Evolutionary conservation across 371 early-diverging fungal species (phyloP).

Genomic region (Cladochytrium tenue): DNA sequence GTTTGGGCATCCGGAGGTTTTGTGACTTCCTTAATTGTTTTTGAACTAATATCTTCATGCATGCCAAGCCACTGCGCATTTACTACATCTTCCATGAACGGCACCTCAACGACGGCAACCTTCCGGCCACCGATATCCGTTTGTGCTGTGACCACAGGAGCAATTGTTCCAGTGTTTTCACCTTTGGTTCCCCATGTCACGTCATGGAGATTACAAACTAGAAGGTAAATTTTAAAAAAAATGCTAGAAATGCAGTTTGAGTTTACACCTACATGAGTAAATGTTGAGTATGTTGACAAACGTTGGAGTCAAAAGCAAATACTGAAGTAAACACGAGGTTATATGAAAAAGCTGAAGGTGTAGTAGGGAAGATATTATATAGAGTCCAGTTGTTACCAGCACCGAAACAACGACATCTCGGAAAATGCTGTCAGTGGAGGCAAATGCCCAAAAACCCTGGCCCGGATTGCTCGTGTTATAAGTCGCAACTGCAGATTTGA

Average conservation of each 20-base stretch:
- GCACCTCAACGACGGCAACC: constrained; percentile 13
- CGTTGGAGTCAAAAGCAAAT: constrained; percentile 42
- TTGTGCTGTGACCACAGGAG: constrained; percentile 15
- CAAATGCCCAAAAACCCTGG: constrained; percentile 11
- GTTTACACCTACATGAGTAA: constrained; percentile 31
- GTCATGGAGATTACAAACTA: constrained; percentile 57
- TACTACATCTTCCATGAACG: constrained; percentile 18
- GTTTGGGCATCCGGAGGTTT: constrained; percentile 49
- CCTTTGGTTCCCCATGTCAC: constrained; percentile 96
- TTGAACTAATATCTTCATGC: constrained; percentile 56
- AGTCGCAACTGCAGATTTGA: constrained; percentile 9
- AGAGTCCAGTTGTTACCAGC: constrained; percentile 78
- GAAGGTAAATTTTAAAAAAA: background rate
- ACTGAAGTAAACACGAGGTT: constrained; percentile 47
- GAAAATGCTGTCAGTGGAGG: constrained; percentile 46
- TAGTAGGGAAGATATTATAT: constrained; percentile 38
- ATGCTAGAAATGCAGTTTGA: background rate
- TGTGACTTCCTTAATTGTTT: constrained; percentile 46
- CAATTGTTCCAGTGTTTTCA: constrained; percentile 37
- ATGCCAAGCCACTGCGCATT: constrained; percentile 14
- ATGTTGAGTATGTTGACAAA: constrained; percentile 42
- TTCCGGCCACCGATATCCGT: constrained; percentile 4
- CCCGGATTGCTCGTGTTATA: background rate
- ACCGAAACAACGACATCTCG: constrained; percentile 74
- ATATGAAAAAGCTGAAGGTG: constrained; percentile 47